Evolutionary conservation across 1,284 basidiomycete species (phyloP), one percentile per base, ranked within the genome.

Genomic region (Cryptococcus neoformans): DNA sequence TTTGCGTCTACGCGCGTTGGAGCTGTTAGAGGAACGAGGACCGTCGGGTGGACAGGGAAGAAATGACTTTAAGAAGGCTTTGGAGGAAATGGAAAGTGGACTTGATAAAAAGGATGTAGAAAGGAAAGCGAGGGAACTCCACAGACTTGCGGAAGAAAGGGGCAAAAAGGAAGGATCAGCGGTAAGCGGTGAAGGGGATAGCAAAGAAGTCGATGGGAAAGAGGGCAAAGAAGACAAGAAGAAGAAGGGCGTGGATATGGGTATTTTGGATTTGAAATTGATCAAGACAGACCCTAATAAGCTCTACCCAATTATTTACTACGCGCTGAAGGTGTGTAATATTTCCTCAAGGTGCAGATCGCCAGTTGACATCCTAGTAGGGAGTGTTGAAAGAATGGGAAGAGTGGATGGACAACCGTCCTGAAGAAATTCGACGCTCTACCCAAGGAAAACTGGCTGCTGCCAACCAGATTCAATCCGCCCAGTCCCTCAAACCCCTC

Each of bases 301-400:
- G 78, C 81, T 99, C 28, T 98, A 99, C 73, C 96, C 96, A 1
- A 82, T 97, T 69, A 96, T 99, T 59, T 99, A 99, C 75, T 94
- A 95, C 75, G 92, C 93, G 2, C 80, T 99, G 60, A 99, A 99
- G 71, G 79, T 79, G 53, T 40, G 74, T 59, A 6, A 16, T 34
- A 12, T 21, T 21, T 11, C 16, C 21, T 38, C 8, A 10, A 12
- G n/a, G 11, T 37, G 4, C 28, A n/a, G 44, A 11, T 47, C 14
- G 10, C 16, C 8, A 38, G 21, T 14, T 54, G n/a, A 35, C 41
- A 11, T 11, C 28, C 37, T 35, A n/a, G 21, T 58, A 80, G 81
- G 82, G 87, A 52, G 87, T 89, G 1, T 80, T 99, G 57, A 91
- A 91, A 69, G 96, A 99, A 70, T 99, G 96, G 96, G 94, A 88